Evolutionary conservation across 805 yeast species (phyloP), one percentile per base, ranked within the genome.

Genomic region (Cyberlindnera subsufficiens): DNA sequence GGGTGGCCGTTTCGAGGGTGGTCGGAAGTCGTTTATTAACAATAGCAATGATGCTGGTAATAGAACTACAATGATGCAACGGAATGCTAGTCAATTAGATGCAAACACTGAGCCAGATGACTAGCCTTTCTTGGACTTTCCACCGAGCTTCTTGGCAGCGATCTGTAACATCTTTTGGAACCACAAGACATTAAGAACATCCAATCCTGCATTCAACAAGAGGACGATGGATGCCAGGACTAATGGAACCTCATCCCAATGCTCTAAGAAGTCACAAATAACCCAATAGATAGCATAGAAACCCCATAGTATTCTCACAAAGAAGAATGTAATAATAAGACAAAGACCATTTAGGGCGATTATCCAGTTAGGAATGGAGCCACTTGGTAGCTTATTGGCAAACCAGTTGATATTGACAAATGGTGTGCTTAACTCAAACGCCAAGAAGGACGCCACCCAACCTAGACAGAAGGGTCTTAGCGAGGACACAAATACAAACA

Each of bases 381-480:
- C 86, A 1, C 71, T 71, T 1, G 96, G 93, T 15, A 89, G 68
- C 54, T 86, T 82, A 29, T 84, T 74, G 30, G 88, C 80, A 63
- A 83, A 90, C 96, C 97, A 93, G 63, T 93, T 87, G 59, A 86
- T 61, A 64, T 93, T 95, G 48, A 93, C 96, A 65, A 93, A 93
- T 8, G 98, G 98, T 2, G 97, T 86, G 37, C 95, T 83, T 33
- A 86, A 73, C 65, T 93, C 99, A 63, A 85, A 93, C 39, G 86
- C 60, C 54, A 93, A 71, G 60, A 90, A 93, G 17, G 82, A 78
- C 1, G 96, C 91, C 22, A 86, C 75, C 78, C 85, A 83, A 39
- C 89, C 83, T 63, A 82, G 79, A 58, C 87, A 77, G 62, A 80
- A 86, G 3, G 96, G 96, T 29, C 69, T 60, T 46, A 85, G 69